Evolutionary conservation across 2,329 filamentous ascomycete genomes (phyloP), one percentile per base, ranked within the genome.

Genomic region (Xylaria sp.): DNA sequence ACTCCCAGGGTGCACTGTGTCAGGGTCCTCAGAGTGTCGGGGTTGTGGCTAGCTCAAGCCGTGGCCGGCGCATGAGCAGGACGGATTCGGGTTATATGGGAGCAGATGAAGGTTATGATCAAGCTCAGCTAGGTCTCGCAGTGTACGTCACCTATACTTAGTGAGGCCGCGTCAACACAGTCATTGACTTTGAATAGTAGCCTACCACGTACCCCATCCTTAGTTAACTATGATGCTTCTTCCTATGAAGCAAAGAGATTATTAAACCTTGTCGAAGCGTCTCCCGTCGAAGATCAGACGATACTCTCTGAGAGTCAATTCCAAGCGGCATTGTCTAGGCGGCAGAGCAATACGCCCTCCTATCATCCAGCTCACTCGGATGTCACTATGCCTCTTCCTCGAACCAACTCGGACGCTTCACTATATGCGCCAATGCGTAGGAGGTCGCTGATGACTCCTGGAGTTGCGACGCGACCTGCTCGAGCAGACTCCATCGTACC

Each of bases 231-330:
- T 74, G 80, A 84, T 65, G 67, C 81, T 60, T 77, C 77, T 32
- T 83, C 83, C 29, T 85, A 85, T 73, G 82, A 83, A 72, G 80
- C 82, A n/a, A 80, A 82, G 69, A 80, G 82, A 6, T 72, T 85
- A 9, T 73, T 84, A 47, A 82, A 82, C 60, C 73, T 83, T 35
- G 76, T 76, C 18, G 81, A 82, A 68, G 78, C 80, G 18, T 72
- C 77, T 5, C 63, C 72, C 5, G 69, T 78, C 32, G 80, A 82
- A 63, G 75, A 79, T 27, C 76, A 73, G 16, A 78, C 78, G 5
- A 71, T 76, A 40, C 70, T 78, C 47, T 81, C 80, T 0, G 82
- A 83, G 23, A 78, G 75, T 69, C 77, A 74, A 40, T 75, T 77
- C 51, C 76, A 78, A 21, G 69, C 79, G 44, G 77, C 77, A 9